Conservation (phyloP, 352 stramenopile species). For the Thraustotheca clavata region DNA sequence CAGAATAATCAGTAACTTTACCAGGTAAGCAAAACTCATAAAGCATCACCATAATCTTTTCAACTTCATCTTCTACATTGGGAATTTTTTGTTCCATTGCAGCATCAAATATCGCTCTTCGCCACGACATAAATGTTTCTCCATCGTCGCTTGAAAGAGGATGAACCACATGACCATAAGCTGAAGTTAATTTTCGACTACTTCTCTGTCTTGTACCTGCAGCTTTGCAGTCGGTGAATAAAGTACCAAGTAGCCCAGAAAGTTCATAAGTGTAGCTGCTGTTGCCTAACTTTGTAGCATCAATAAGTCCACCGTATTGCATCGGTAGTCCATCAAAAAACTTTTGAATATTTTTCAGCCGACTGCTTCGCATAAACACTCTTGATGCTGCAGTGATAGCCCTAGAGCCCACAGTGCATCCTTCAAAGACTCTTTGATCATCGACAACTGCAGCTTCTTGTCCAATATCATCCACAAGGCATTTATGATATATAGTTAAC, state of each 20-base stretch:
- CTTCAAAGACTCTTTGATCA: slow-evolving; percentile 15
- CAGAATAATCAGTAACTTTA: slow-evolving; percentile 29
- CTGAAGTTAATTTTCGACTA: not conserved
- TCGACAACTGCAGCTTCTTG: not conserved
- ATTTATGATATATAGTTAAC: slow-evolving; percentile 12
- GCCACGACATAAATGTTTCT: not conserved
- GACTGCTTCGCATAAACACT: not conserved
- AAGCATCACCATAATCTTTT: slow-evolving; percentile 45
- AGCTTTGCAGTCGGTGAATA: slow-evolving; percentile 35
- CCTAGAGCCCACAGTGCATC: not conserved
- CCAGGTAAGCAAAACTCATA: slow-evolving; percentile 43
- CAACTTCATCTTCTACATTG: slow-evolving; percentile 37
- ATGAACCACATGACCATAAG: not conserved
- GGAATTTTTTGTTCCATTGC: not conserved
- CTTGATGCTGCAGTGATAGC: not conserved
- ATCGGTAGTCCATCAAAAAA: slow-evolving; percentile 22
- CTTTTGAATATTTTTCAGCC: not conserved
- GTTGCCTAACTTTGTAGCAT: slow-evolving; percentile 33
- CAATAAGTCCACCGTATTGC: slow-evolving; percentile 38
- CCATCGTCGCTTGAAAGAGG: not conserved
- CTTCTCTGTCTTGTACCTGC: not conserved
- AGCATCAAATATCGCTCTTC: not conserved
- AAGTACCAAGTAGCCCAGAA: slow-evolving; percentile 30
- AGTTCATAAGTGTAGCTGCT: slow-evolving; percentile 57
- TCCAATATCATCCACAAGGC: not conserved